These are phyloP conservation scores for Metschnikowia noctiluminum DNA, from an alignment of 805 yeast species.

Conservation along the genomic window DNA sequence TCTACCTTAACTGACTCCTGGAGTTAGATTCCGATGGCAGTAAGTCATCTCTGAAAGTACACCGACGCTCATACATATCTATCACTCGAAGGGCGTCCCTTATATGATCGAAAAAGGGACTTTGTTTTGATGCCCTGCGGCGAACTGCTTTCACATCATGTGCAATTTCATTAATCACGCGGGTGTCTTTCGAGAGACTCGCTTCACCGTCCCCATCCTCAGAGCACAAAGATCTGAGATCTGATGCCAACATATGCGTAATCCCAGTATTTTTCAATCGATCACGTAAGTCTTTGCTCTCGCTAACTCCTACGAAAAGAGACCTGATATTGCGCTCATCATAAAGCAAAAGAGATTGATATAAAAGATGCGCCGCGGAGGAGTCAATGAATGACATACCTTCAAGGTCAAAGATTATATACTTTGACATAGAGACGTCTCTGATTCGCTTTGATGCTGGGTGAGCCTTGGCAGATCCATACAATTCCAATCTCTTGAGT, in stretches of 20 bases:
- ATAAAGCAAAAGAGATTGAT: slow-evolving; percentile 28
- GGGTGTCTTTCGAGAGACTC: too few species aligned
- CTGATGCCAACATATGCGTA: slow-evolving; percentile 21
- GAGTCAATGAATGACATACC: slow-evolving; percentile 44
- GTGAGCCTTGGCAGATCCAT: slow-evolving; percentile 42
- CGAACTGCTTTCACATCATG: neutral
- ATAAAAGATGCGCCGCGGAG: slow-evolving; percentile 38
- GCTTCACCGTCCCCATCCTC: neutral
- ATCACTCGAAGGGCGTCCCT: slow-evolving; percentile 39
- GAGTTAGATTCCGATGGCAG: neutral
- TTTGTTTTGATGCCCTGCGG: slow-evolving; percentile 19
- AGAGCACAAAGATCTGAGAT: slow-evolving; percentile 25
- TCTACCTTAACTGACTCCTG: too few species aligned
- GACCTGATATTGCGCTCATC: slow-evolving; percentile 28
- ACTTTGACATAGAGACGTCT: slow-evolving; percentile 37
- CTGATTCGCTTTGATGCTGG: slow-evolving; percentile 39
- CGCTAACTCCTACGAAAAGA: slow-evolving; percentile 36
- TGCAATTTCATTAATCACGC: neutral
- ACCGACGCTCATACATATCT: slow-evolving; percentile 29
- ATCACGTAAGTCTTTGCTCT: slow-evolving; percentile 23
- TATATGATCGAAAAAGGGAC: slow-evolving; percentile 37
- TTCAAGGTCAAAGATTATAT: slow-evolving; percentile 38
- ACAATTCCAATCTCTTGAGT: slow-evolving; percentile 39
- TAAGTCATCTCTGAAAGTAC: neutral
- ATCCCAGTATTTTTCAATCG: slow-evolving; percentile 33